A percentile compares a stretch with the other conserved stretches of the same genome.
Conservation (phyloP, 2,329 filamentous ascomycete species). For the Apiospora saccharicola region DNA sequence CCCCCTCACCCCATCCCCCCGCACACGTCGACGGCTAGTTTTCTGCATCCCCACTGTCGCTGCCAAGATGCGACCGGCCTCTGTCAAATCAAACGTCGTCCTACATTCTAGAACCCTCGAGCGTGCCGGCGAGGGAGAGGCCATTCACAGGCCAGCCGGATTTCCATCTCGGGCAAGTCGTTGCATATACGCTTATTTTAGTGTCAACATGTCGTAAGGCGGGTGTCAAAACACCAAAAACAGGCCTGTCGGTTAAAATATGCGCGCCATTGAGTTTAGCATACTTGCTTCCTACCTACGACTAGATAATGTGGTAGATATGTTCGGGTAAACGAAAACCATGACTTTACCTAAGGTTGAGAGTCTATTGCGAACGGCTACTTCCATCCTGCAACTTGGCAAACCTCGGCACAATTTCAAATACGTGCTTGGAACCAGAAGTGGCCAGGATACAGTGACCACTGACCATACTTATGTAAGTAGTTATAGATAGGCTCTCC, state of each 20-base stretch:
- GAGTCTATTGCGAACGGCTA: slow-evolving; percentile 1
- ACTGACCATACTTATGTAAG: too few relatives aligned
- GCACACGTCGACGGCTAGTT: not conserved
- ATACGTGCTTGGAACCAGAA: not conserved
- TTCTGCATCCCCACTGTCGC: slow-evolving; percentile 1
- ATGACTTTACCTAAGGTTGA: slow-evolving; percentile 15
- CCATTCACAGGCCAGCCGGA: slow-evolving; percentile 14
- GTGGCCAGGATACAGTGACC: not conserved
- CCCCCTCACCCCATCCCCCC: not conserved
- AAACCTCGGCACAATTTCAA: not conserved
- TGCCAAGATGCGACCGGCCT: not conserved
- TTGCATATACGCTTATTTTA: slow-evolving; percentile 5
- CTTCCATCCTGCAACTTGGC: slow-evolving; percentile 1
- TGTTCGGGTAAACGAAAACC: slow-evolving; percentile 12
- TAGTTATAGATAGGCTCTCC: too few relatives aligned
- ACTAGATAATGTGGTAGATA: not conserved
- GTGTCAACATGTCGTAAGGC: slow-evolving; percentile 19
- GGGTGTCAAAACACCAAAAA: slow-evolving; percentile 7
- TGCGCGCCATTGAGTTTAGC: slow-evolving; percentile 6
- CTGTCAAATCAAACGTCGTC: slow-evolving; percentile 10
- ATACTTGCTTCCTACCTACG: slow-evolving; percentile 3
- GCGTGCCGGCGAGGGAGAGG: not conserved
- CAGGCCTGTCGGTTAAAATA: not conserved
- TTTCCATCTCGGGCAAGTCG: slow-evolving; percentile 17
- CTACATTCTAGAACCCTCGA: slow-evolving; percentile 18